Evolutionary conservation across 176 grass and related monocot species (phyloP), one percentile per base, ranked within the genome.

Genomic region (Carex myosuroides): DNA sequence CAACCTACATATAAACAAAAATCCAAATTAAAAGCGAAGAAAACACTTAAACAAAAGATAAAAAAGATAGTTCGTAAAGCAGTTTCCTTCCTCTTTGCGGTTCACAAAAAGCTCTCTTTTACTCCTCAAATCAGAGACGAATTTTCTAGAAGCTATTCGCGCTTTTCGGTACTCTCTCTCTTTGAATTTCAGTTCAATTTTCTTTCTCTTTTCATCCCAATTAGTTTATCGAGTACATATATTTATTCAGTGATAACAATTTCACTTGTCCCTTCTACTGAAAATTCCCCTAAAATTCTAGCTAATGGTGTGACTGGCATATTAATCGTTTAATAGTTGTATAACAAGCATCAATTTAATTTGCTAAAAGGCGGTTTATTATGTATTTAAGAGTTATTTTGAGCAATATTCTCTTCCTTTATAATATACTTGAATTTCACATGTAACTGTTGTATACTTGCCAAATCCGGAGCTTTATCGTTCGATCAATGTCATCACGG

Each of bases 151-250:
- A 64, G 57, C 13, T 26, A 60, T 24, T 62, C 35, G 17, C 80
- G 16, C 8, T 53, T 65, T 66, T 21, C 1, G 80, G 80, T 82
- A 82, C 42, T 82, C 11, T 64, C 10, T 32, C 37, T 24, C 66
- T 41, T 67, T 29, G 35, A 53, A 50, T 67, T 82, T 64, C 59
- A 66, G 29, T 66, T 82, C 55, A 81, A n/a, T 66, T 32, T 81
- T 59, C 16, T 64, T 59, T 7, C 8, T 60, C 37, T 79, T 60
- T 79, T 79, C 29, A 24, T 42, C 6, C 7, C 52, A 35, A 60
- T 41, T 56, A 39, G 41, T 81, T 21, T 44, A 42, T 44, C 55
- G 13, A 42, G 14, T 61, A 64, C 7, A 39, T 5, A 55, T 35
- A 16, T 17, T 39, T 17, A 39, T 5, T 8, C 8, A 48, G 8